These are phyloP conservation scores for Apiospora phragmitis DNA, from an alignment of 2,329 filamentous ascomycete species.

Conservation along the genomic window DNA sequence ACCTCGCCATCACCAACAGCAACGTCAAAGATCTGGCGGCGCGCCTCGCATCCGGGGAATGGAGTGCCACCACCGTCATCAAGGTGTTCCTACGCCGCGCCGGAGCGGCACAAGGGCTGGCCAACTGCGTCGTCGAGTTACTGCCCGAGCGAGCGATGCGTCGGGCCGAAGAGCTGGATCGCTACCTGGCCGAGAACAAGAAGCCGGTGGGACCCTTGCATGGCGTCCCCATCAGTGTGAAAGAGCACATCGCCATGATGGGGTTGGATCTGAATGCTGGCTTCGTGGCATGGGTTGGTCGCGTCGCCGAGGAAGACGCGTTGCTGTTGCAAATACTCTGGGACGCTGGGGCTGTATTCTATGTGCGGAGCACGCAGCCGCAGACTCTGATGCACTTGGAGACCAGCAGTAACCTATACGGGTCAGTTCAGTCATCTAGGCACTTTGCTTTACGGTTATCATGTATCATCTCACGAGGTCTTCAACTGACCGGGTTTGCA, in stretches of 20 bases:
- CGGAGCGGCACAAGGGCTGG: conserved; percentile 49
- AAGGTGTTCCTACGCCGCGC: conserved; percentile 57
- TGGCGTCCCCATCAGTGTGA: conserved; percentile 43
- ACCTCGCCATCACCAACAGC: conserved; percentile 51
- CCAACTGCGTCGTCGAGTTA: conserved; percentile 30
- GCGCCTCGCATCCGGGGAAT: conserved; percentile 42
- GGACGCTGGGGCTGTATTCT: conserved; percentile 51
- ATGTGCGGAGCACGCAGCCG: conserved; percentile 53
- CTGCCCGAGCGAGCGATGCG: conserved; percentile 23
- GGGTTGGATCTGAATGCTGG: conserved; percentile 49
- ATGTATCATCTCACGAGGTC: neutral
- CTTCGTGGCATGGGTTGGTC: conserved; percentile 50
- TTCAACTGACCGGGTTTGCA: conserved; percentile 20
- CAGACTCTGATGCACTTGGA: conserved; percentile 57
- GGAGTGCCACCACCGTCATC: conserved; percentile 45
- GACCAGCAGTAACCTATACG: conserved; percentile 49
- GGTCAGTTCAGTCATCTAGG: conserved; percentile 30
- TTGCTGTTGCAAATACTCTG: conserved; percentile 46
- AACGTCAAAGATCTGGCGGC: conserved; percentile 43
- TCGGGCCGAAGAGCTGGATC: conserved; percentile 25
- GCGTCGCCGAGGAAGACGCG: conserved; percentile 43
- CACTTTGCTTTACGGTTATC: neutral
- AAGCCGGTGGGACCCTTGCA: conserved; percentile 28
- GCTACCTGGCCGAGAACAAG: conserved; percentile 20
- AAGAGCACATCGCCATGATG: conserved; percentile 54